Evolutionary conservation across 2,329 filamentous ascomycete species (phyloP).

Genomic region (Exophiala aquamarina): DNA sequence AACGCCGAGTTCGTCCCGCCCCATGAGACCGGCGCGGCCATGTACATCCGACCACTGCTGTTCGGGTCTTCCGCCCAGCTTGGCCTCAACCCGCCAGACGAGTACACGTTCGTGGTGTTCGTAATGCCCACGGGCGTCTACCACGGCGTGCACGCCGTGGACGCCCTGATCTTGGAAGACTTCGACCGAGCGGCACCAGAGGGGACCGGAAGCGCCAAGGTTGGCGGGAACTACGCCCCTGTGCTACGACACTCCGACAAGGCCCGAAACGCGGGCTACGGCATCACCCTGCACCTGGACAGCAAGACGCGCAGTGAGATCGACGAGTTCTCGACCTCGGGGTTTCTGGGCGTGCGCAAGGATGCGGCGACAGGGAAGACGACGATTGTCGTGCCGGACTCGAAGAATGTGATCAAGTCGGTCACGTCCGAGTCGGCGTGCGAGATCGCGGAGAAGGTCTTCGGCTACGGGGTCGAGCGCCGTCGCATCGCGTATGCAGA

Average conservation of each 20-base stretch:
- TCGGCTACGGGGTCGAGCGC: slow-evolving; percentile 82
- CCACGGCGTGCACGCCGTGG: slow-evolving; percentile 84
- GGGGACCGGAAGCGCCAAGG: slow-evolving; percentile 87
- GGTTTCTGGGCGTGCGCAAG: slow-evolving; percentile 78
- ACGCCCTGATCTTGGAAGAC: slow-evolving; percentile 82
- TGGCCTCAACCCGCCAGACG: slow-evolving; percentile 80
- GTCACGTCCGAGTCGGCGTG: slow-evolving; percentile 80
- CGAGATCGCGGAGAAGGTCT: slow-evolving; percentile 66
- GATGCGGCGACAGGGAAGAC: slow-evolving; percentile 47
- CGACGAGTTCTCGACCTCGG: slow-evolving; percentile 94
- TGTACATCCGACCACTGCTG: slow-evolving; percentile 88
- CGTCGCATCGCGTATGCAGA: slow-evolving; percentile 64
- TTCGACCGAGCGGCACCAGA: slow-evolving; percentile 93
- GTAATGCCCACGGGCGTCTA: slow-evolving; percentile 92
- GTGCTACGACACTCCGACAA: slow-evolving; percentile 84
- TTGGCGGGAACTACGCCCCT: slow-evolving; percentile 94
- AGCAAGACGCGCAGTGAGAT: slow-evolving; percentile 79
- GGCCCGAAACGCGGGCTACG: slow-evolving; percentile 75
- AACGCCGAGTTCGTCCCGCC: slow-evolving; percentile 93
- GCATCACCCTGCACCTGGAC: slow-evolving; percentile 94
- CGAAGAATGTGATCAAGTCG: slow-evolving; percentile 80
- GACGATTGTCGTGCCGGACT: slow-evolving; percentile 83
- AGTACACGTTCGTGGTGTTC: slow-evolving; percentile 88
- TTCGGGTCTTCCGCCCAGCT: slow-evolving; percentile 88
- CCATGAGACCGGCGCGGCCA: slow-evolving; percentile 80